phyloP scores from a whole-genome alignment of 2,329 filamentous ascomycete species.

The Arthroderma sp. region DNA sequence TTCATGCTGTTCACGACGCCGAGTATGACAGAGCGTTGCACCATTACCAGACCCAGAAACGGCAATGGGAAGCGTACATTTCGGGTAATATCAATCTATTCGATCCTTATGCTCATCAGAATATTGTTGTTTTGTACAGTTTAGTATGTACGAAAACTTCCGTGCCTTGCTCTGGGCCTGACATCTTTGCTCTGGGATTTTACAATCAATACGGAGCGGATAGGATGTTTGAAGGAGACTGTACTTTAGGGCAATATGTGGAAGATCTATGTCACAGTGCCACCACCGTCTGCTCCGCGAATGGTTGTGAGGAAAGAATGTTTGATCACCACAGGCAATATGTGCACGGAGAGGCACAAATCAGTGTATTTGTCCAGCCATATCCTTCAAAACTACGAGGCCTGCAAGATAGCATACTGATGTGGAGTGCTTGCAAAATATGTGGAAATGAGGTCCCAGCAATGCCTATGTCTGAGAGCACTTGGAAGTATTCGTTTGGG shows the following conservation, averaged over 20 bases:
- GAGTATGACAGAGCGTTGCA: conserved; percentile 93
- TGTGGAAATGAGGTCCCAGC: conserved; percentile 84
- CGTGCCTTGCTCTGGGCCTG: conserved; percentile 82
- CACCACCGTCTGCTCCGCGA: conserved; percentile 63
- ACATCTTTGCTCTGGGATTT: conserved; percentile 78
- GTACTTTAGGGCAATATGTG: conserved; percentile 86
- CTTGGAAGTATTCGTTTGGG: conserved; percentile 96
- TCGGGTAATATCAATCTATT: conserved; percentile 80
- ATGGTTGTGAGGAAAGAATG: conserved; percentile 80
- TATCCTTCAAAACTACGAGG: conserved; percentile 53
- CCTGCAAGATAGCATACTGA: conserved; percentile 64
- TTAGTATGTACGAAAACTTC: conserved; percentile 88
- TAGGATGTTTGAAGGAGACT: conserved; percentile 64
- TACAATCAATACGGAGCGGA: conserved; percentile 76
- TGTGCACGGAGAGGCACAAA: conserved; percentile 86
- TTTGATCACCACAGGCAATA: conserved; percentile 90
- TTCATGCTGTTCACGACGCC: conserved; percentile 88
- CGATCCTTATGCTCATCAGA: conserved; percentile 89
- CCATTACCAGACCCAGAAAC: conserved; percentile 85
- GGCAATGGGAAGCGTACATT: conserved; percentile 92
- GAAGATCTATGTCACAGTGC: conserved; percentile 74
- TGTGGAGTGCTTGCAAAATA: conserved; percentile 95
- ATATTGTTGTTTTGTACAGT: conserved; percentile 88
- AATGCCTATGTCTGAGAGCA: conserved; percentile 80
- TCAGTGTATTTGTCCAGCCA: conserved; percentile 79